Conservation (phyloP, 106 monocot genomes). For the Dendrobium chrysotoxum region DNA sequence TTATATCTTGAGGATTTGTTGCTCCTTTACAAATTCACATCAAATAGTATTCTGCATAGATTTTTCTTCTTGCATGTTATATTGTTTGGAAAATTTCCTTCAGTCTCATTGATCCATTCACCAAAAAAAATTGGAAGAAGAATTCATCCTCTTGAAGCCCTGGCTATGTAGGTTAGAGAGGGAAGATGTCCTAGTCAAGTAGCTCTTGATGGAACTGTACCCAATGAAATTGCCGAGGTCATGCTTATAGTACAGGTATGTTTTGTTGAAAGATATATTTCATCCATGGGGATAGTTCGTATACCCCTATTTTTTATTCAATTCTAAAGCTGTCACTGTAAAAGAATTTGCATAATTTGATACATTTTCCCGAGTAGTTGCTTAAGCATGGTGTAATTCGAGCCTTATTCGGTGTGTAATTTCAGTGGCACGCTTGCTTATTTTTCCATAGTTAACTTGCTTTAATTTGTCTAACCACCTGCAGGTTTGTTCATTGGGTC, state of each 20-base stretch:
- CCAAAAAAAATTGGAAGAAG: not conserved
- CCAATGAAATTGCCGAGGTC: slow-evolving; percentile 62
- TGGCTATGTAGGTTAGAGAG: slow-evolving; percentile 71
- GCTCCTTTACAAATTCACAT: not conserved
- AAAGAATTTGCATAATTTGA: not conserved
- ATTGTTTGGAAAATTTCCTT: not conserved
- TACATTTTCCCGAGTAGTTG: not conserved
- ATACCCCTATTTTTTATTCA: not conserved
- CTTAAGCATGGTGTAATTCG: not conserved
- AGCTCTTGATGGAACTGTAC: slow-evolving; percentile 17
- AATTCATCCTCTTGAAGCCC: slow-evolving; percentile 8
- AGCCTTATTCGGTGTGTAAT: not conserved
- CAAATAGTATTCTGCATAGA: not conserved
- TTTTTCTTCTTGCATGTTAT: not conserved
- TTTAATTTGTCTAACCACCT: not conserved
- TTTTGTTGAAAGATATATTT: not conserved
- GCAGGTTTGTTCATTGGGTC: slow-evolving; percentile 67
- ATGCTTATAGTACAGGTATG: slow-evolving; percentile 94
- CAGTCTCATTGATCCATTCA: not conserved
- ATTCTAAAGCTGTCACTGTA: not conserved
- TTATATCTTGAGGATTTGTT: not conserved
- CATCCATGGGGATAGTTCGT: not conserved
- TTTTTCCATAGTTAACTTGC: not conserved
- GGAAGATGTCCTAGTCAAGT: slow-evolving; percentile 48
- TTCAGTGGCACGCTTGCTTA: not conserved